Evolutionary conservation across 305 asterid species (phyloP).

Genomic region (Fraxinus baroniana): DNA sequence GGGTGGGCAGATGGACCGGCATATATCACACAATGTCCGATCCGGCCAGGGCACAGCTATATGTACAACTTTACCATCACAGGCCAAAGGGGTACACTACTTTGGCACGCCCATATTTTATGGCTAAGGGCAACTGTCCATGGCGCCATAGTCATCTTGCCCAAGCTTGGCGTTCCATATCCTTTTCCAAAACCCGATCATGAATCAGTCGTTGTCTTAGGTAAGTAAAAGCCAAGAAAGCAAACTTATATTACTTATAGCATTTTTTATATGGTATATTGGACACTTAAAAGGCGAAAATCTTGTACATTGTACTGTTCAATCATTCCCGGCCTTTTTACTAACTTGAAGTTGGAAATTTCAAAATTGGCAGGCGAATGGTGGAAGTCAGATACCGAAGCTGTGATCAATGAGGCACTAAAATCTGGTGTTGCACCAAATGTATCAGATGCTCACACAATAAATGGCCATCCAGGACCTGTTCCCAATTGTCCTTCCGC

Average conservation of each 20-base stretch:
- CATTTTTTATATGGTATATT: background rate
- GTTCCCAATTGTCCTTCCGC: constrained; percentile 54
- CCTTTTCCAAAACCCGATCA: constrained; percentile 93
- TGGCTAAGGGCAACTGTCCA: constrained; percentile 91
- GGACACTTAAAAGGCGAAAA: background rate
- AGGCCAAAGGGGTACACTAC: constrained; percentile 90
- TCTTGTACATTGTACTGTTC: background rate
- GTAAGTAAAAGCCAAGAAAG: constrained; percentile 25
- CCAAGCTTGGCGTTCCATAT: constrained; percentile 79
- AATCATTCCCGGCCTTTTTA: background rate
- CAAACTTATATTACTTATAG: background rate
- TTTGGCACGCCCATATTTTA: constrained; percentile 89
- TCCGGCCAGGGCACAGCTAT: constrained; percentile 72
- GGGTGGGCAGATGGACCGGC: constrained; percentile 99
- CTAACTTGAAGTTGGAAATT: background rate
- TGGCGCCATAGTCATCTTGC: constrained; percentile 81
- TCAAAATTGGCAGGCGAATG: constrained; percentile 61
- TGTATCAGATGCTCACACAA: constrained; percentile 91
- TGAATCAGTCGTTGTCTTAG: constrained; percentile 65
- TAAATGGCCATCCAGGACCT: constrained; percentile 80
- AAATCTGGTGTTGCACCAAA: constrained; percentile 86
- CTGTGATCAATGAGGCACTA: constrained; percentile 69
- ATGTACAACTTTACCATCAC: constrained; percentile 79
- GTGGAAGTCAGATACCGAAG: constrained; percentile 98
- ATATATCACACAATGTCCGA: constrained; percentile 90